A percentile compares a stretch with the other conserved stretches of the same genome.
These are phyloP conservation scores for Hypsizygus marmoreus DNA, from an alignment of 768 basidiomycete species.

Conservation along the genomic window DNA sequence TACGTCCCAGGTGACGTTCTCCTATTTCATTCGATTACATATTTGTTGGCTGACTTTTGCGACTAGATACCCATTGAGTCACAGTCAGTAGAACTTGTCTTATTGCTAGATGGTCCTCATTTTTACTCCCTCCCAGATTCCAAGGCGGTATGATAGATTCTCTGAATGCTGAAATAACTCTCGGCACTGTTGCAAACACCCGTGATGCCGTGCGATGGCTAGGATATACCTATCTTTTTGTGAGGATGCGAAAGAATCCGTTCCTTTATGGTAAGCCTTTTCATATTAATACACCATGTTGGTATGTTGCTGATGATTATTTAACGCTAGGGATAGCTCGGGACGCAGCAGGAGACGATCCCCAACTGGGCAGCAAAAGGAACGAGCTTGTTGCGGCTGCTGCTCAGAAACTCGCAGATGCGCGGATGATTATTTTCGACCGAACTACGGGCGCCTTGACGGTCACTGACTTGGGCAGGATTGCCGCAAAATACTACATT, in stretches of 20 bases:
- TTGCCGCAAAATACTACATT: slow-evolving; percentile 97
- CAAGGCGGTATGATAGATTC: slow-evolving; percentile 83
- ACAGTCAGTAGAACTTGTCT: slow-evolving; percentile 52
- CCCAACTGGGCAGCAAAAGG: slow-evolving; percentile 69
- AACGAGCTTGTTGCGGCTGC: slow-evolving; percentile 66
- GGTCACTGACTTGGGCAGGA: slow-evolving; percentile 90
- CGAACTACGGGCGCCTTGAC: slow-evolving; percentile 55
- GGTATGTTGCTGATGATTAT: slow-evolving; percentile 9
- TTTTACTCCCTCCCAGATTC: slow-evolving; percentile 51
- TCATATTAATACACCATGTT: slow-evolving; percentile 3
- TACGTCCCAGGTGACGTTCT: slow-evolving; percentile 71
- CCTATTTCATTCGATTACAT: not conserved
- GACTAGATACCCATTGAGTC: slow-evolving; percentile 92
- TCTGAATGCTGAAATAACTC: slow-evolving; percentile 91
- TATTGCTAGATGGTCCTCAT: slow-evolving; percentile 2
- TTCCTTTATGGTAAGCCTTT: slow-evolving; percentile 69
- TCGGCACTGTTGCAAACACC: slow-evolving; percentile 90
- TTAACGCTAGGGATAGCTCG: slow-evolving; percentile 64
- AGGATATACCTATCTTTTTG: slow-evolving; percentile 95
- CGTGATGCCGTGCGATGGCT: slow-evolving; percentile 92
- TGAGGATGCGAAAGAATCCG: slow-evolving; percentile 92
- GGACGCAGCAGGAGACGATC: slow-evolving; percentile 70
- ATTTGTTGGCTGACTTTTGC: slow-evolving; percentile 2
- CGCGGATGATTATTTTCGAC: slow-evolving; percentile 84
- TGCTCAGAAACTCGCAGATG: slow-evolving; percentile 63